These are phyloP conservation scores for Arxiozyma heterogenica DNA, from an alignment of 1,139 yeast genomes.

Conservation along the genomic window DNA sequence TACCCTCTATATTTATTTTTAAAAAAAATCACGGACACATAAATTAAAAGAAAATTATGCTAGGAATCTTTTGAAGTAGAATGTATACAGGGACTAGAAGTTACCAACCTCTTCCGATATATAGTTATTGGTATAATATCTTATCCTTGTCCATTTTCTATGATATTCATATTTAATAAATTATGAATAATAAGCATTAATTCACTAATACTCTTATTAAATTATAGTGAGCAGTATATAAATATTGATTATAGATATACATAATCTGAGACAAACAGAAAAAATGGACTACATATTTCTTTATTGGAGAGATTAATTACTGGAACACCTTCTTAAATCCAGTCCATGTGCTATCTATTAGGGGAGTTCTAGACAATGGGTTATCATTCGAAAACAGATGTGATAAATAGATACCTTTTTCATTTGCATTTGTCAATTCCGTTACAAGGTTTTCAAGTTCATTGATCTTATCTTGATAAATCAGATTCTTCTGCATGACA, in stretches of 20 bases:
- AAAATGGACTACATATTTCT: neutral
- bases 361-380: slow-evolving; percentile 4
- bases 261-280: neutral
- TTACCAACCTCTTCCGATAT: too few relatives aligned
- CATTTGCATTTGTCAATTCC: slow-evolving; percentile 10
- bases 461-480: slow-evolving; percentile 40
- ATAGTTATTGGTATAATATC: too few relatives aligned
- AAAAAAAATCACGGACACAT: neutral
- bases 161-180: too few relatives aligned
- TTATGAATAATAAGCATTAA: too few relatives aligned
- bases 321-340: slow-evolving; percentile 21
- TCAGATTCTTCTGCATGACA: slow-evolving; percentile 47
- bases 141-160: too few relatives aligned
- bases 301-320: neutral
- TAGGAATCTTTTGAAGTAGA: too few relatives aligned
- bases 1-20: neutral
- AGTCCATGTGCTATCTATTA: slow-evolving; percentile 17
- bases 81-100: neutral
- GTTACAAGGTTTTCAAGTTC: slow-evolving; percentile 17
- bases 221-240: too few relatives aligned
- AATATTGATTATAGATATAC: too few relatives aligned
- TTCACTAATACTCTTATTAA: too few relatives aligned
- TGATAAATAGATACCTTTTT: slow-evolving; percentile 5
- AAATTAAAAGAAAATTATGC: neutral
- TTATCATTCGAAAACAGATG: slow-evolving; percentile 1